A percentile compares a stretch with the other conserved stretches of the same genome.
Conservation (phyloP, 345 rosid genomes). For the Brassica incana region DNA sequence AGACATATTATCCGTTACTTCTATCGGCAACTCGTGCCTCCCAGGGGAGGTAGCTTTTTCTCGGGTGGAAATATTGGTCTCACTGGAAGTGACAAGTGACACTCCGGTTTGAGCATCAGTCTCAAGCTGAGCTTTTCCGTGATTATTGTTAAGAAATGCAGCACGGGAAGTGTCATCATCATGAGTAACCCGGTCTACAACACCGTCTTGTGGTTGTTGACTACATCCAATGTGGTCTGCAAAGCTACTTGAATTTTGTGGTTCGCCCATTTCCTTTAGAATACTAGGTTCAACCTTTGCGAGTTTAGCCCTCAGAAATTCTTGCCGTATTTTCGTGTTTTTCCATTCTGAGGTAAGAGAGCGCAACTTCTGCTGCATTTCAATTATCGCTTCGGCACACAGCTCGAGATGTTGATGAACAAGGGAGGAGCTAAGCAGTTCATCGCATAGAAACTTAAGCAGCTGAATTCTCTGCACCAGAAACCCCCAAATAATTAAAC, state of each 20-base stretch:
- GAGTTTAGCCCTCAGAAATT: slow-evolving; percentile 56
- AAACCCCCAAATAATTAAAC: slow-evolving; percentile 12
- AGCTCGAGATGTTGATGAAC: slow-evolving; percentile 94
- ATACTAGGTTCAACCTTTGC: slow-evolving; percentile 49
- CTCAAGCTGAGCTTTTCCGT: slow-evolving; percentile 30
- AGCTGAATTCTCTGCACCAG: slow-evolving; percentile 76
- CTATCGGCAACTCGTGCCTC: slow-evolving; percentile 35
- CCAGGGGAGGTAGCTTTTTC: slow-evolving; percentile 40
- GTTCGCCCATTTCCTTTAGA: slow-evolving; percentile 45
- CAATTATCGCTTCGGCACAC: slow-evolving; percentile 67
- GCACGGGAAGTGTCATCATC: slow-evolving; percentile 40
- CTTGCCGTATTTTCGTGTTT: slow-evolving; percentile 70
- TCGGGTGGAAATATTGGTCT: slow-evolving; percentile 38
- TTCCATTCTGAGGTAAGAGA: slow-evolving; percentile 65
- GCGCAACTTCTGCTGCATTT: slow-evolving; percentile 88
- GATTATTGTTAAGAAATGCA: slow-evolving; percentile 31
- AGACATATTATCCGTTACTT: slow-evolving; percentile 40
- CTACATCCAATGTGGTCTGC: not conserved
- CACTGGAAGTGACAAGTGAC: slow-evolving; percentile 28
- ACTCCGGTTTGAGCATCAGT: slow-evolving; percentile 37
- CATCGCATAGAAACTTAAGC: slow-evolving; percentile 86
- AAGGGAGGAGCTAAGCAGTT: slow-evolving; percentile 74
- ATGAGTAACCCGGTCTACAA: not conserved
- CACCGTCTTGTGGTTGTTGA: not conserved
- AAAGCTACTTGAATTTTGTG: not conserved